A percentile compares a stretch with the other conserved stretches of the same genome.
Evolutionary conservation across 1,139 yeast species (phyloP).

Genomic region (Protomyces inundatus): DNA sequence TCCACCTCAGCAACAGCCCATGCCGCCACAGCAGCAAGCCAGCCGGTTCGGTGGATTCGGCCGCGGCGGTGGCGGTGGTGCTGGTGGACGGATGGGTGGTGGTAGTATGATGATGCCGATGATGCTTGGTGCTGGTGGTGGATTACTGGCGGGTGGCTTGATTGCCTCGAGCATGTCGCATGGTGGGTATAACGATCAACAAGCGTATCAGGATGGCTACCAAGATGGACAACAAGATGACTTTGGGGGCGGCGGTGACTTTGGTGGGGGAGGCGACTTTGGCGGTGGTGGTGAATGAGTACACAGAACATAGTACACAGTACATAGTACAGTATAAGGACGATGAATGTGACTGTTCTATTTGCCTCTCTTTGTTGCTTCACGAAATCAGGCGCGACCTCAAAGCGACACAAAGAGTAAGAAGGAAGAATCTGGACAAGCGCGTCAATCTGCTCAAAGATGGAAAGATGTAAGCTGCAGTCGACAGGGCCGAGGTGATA

Average conservation of each 20-base stretch:
- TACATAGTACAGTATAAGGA: no score
- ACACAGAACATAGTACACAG: no score
- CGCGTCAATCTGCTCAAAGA: not conserved
- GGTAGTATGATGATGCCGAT: not conserved
- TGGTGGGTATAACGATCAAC: not conserved
- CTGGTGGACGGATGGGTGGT: conserved; percentile 38
- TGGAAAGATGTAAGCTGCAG: not conserved
- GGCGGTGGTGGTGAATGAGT: conserved; percentile 31
- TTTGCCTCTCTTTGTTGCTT: no score
- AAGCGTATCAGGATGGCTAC: not conserved
- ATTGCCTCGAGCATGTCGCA: conserved; percentile 34
- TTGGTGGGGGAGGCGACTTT: conserved; percentile 34
- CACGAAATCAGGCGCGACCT: not conserved
- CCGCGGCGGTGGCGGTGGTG: conserved; percentile 43
- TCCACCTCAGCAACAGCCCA: conserved; percentile 35
- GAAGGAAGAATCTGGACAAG: no score
- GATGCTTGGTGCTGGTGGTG: conserved; percentile 75
- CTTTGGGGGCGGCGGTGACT: conserved; percentile 33
- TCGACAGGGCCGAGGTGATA: not conserved
- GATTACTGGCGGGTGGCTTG: conserved; percentile 68
- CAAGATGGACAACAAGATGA: conserved; percentile 31
- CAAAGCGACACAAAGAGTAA: not conserved
- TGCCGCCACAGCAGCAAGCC: conserved; percentile 37
- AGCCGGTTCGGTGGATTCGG: conserved; percentile 35
- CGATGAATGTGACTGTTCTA: not conserved